Conservation (phyloP, 495 filamentous ascomycete genomes). For the Hypoxylon lenormandii region DNA sequence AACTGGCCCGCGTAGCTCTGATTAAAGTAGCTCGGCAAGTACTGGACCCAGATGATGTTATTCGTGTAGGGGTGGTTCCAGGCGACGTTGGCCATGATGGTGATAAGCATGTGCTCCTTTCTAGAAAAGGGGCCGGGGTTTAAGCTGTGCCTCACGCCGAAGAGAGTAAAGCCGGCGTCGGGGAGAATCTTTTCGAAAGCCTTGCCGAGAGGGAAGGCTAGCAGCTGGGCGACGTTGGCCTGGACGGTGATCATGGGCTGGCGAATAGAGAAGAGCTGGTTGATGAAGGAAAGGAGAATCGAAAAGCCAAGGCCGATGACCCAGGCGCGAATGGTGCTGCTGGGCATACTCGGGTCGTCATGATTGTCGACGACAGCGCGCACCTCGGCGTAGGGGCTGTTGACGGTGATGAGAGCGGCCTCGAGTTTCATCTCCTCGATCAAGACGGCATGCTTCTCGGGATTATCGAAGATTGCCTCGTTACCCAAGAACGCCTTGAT, state of each 20-base stretch:
- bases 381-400: constrained; percentile 63
- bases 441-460: constrained; percentile 53
- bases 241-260: constrained; percentile 54
- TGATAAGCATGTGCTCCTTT: constrained; percentile 67
- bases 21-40: constrained; percentile 57
- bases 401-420: constrained; percentile 58
- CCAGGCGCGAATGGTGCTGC: constrained; percentile 58
- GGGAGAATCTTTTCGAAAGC: constrained; percentile 52
- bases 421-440: constrained; percentile 61
- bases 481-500: constrained; percentile 54
- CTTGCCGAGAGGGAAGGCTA: constrained; percentile 58
- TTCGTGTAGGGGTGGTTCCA: constrained; percentile 56
- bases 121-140: constrained; percentile 66
- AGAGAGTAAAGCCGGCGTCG: constrained; percentile 54
- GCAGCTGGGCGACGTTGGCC: constrained; percentile 54
- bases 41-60: constrained; percentile 61
- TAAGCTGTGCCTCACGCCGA: constrained; percentile 54
- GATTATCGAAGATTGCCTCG: constrained; percentile 51
- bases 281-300: constrained; percentile 56
- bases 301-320: constrained; percentile 55
- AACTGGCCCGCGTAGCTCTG: constrained; percentile 54
- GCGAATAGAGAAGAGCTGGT: constrained; percentile 58
- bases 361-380: constrained; percentile 63
- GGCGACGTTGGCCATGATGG: constrained; percentile 59
- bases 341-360: constrained; percentile 56